phyloP scores from a whole-genome alignment of 768 basidiomycete genomes.

The Leccinum aurantiacum region DNA sequence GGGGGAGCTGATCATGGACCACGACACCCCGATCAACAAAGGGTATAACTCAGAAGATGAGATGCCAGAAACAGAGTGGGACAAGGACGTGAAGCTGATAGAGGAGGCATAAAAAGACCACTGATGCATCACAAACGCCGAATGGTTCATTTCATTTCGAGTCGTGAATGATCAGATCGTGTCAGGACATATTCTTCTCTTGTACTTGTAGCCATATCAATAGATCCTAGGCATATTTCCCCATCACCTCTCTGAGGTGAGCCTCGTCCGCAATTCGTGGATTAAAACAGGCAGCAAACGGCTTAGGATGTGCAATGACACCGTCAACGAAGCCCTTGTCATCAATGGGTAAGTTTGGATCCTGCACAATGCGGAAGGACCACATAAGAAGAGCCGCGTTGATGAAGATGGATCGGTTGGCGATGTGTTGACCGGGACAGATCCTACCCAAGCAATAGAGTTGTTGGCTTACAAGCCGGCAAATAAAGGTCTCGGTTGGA shows the following conservation, averaged over 20 bases:
- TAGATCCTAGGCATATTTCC: constrained; percentile 20
- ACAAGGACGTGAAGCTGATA: not conserved
- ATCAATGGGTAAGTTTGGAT: constrained; percentile 57
- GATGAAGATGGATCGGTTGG: constrained; percentile 59
- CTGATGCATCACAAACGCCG: not conserved
- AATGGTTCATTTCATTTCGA: not conserved
- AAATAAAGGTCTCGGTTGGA: not conserved
- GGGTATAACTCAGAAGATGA: not conserved
- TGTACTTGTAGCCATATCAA: not conserved
- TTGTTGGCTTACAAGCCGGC: not conserved
- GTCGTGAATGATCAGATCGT: not conserved
- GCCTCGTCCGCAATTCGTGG: constrained; percentile 39
- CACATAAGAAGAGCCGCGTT: constrained; percentile 64
- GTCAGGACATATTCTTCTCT: too few relatives aligned
- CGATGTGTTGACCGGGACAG: constrained; percentile 67
- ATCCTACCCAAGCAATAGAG: constrained; percentile 37
- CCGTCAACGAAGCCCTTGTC: constrained; percentile 60
- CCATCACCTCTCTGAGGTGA: constrained; percentile 28
- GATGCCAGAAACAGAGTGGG: not conserved
- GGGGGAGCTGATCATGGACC: not conserved
- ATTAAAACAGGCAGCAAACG: constrained; percentile 58
- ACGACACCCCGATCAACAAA: not conserved
- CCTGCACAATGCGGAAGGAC: constrained; percentile 58
- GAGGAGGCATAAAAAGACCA: not conserved
- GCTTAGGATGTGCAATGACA: constrained; percentile 62